Percentiles rank a stretch among this genome's conserved stretches.
phyloP scores from a whole-genome alignment of 805 yeast genomes.

The Starmerella apicola region DNA sequence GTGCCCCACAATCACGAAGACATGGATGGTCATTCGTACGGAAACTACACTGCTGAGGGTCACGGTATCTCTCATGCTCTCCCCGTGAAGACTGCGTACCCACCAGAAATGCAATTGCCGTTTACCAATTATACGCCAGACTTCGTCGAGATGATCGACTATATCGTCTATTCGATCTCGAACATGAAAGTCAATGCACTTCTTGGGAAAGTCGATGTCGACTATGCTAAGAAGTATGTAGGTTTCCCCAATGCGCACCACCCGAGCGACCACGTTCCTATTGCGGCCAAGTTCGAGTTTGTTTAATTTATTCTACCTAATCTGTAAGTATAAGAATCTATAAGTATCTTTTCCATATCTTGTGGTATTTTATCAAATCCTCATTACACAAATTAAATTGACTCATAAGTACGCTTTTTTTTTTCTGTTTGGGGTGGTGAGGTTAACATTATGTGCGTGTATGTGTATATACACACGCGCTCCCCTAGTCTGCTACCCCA shows the following conservation, averaged over 20 bases:
- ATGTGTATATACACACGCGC: no score
- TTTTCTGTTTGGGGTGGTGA: no score
- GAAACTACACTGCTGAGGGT: conserved; percentile 56
- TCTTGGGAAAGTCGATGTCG: conserved; percentile 70
- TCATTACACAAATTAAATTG: no score
- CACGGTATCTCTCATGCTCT: conserved; percentile 77
- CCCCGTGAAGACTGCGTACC: conserved; percentile 74
- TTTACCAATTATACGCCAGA: conserved; percentile 91
- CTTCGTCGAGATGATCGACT: conserved; percentile 87
- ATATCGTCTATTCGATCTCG: conserved; percentile 84
- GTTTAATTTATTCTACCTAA: background rate
- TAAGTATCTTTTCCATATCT: no score
- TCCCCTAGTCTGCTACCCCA: no score
- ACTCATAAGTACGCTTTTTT: no score
- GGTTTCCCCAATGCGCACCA: conserved; percentile 91
- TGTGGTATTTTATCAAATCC: no score
- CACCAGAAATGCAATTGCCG: conserved; percentile 75
- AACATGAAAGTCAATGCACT: conserved; percentile 74
- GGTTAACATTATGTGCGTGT: no score
- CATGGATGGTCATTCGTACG: conserved; percentile 77
- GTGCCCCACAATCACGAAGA: conserved; percentile 65
- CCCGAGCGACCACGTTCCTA: conserved; percentile 92
- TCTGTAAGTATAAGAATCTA: no score
- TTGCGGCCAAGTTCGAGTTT: conserved; percentile 65
- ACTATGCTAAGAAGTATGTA: conserved; percentile 61